phyloP scores from a whole-genome alignment of 257 asterid genomes.

The Scutellaria galericulata region DNA sequence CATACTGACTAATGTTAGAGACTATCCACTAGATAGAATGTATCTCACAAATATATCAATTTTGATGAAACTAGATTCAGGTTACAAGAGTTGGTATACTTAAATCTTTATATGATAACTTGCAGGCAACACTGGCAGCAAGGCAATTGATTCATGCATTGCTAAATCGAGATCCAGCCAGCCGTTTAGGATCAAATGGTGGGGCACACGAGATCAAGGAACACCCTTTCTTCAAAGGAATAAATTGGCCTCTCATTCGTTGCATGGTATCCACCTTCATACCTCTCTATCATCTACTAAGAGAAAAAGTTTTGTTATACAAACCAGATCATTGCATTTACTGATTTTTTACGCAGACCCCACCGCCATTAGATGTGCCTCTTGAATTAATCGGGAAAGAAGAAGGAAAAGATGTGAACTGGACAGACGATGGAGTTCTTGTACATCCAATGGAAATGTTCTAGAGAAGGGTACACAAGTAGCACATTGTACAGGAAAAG shows the following conservation, averaged over 20 bases:
- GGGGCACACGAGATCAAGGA: conserved; percentile 93
- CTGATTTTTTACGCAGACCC: conserved; percentile 51
- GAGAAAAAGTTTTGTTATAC: neutral
- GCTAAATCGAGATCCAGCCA: conserved; percentile 76
- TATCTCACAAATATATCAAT: too few relatives aligned
- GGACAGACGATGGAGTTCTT: conserved; percentile 88
- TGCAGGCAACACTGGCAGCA: conserved; percentile 76
- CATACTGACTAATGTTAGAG: neutral
- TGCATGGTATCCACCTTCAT: conserved; percentile 67
- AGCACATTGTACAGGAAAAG: conserved; percentile 29
- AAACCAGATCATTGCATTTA: neutral
- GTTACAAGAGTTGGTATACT: too few relatives aligned
- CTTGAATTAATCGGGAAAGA: conserved; percentile 73
- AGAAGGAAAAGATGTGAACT: conserved; percentile 57
- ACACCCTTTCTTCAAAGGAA: conserved; percentile 85
- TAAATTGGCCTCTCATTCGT: conserved; percentile 92
- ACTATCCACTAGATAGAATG: too few relatives aligned
- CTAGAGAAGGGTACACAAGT: conserved; percentile 26
- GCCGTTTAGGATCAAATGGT: conserved; percentile 82
- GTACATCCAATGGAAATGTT: conserved; percentile 69
- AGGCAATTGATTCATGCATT: conserved; percentile 83
- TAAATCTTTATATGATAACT: conserved; percentile 25
- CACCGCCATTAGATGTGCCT: conserved; percentile 84
- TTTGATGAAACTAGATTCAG: too few relatives aligned
- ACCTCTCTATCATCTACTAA: neutral